Evolutionary conservation across 2,329 filamentous ascomycete genomes (phyloP), one percentile per base, ranked within the genome.

Genomic region (Teratosphaeria gauchensis): DNA sequence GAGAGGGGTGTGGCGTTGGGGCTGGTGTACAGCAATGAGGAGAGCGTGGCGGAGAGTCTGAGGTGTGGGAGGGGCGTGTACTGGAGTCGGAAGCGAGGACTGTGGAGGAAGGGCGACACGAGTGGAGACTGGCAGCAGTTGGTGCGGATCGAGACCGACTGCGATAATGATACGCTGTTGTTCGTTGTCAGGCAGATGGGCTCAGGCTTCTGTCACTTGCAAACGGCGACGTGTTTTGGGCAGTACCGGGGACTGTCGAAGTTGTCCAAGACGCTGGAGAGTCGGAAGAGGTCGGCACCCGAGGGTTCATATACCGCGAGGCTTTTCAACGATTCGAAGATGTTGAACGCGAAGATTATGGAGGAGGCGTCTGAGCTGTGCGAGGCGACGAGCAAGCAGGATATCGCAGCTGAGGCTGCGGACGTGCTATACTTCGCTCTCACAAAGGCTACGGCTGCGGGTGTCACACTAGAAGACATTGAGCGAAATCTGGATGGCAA

Each of bases 351-450:
- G 2, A 99, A 99, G 80, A 96, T 99, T 58, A 95, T 97, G 85
- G 94, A 99, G 74, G 94, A 99, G 74, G 94, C 94, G 0, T 89
- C 95, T 69, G 94, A 99, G 76, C 81, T 99, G 51, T 96, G 92
- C 70, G 85, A 94, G 63, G 92, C 94, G 16, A 85, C 85, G 64
- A 86, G 85, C 0, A 88, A 89, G 61, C 82, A 92, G 62, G 89
- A 97, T 14, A 83, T 96, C 62, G 90, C 94, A 1, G 95, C 95
- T 63, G 94, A 99, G 74, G 91, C 94, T 8, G 94, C 94, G 0
- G 94, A 99, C 71, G 78, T 99, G 58, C 85, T 99, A 56, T 99
- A 97, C 77, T 99, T 99, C 78, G 90, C 92, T 7, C 77, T 99
- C 58, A 90, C 94, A 24, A 95, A 92, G 74, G 95, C 91, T 60